A percentile compares a stretch with the other conserved stretches of the same genome.
phyloP scores from a whole-genome alignment of 73 alveolate species.

The Stentor coeruleus region DNA sequence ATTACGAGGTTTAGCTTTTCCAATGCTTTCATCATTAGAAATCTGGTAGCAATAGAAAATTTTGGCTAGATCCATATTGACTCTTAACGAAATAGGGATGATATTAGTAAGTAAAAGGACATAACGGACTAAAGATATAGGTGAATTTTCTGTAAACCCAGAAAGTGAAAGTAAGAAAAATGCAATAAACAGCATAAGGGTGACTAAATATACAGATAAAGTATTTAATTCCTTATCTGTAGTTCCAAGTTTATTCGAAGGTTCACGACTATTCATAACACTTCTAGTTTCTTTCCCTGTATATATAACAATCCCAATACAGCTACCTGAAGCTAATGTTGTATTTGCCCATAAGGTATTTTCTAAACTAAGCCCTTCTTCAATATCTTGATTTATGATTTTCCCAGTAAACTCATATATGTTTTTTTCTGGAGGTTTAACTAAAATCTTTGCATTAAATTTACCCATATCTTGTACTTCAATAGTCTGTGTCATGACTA shows the following conservation, averaged over 20 bases:
- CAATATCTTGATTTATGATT: no score
- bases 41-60: constrained; percentile 55
- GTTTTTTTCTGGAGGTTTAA: constrained; percentile 65
- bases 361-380: constrained; percentile 60
- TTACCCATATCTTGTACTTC: constrained; percentile 37
- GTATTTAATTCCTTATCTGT: constrained; percentile 77
- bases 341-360: constrained; percentile 84
- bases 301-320: constrained; percentile 72
- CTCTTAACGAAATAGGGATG: constrained; percentile 84
- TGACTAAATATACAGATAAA: constrained; percentile 65
- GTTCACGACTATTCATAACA: constrained; percentile 71
- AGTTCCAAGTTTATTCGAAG: constrained; percentile 68
- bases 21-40: constrained; percentile 59
- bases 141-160: constrained; percentile 73
- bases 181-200: constrained; percentile 58
- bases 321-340: constrained; percentile 73
- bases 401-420: constrained; percentile 76
- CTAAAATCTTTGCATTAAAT: constrained; percentile 14
- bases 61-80: constrained; percentile 86
- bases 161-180: constrained; percentile 47
- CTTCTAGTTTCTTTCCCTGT: constrained; percentile 88
- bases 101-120: constrained; percentile 67
- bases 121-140: constrained; percentile 37
- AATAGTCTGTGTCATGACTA: constrained; percentile 41
- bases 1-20: constrained; percentile 79